A percentile compares a stretch with the other conserved stretches of the same genome.
phyloP scores from a whole-genome alignment of 148 eudicot genomes.

The Vaccinium darrowii region DNA sequence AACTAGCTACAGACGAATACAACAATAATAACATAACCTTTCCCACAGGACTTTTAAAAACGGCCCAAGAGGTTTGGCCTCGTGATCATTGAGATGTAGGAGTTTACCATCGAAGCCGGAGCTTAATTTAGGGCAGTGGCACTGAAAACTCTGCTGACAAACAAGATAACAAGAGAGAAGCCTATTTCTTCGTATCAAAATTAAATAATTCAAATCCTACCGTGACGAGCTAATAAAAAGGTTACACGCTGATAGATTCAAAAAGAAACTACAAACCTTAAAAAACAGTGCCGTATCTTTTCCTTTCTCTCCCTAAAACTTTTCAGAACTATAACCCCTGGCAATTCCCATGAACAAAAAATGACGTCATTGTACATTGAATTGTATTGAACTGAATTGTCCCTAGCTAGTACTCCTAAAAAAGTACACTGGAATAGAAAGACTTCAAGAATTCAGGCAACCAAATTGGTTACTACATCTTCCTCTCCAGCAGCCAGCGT shows the following conservation, averaged over 20 bases:
- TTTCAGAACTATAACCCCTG: neutral
- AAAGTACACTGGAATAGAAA: neutral
- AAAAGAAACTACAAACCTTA: neutral
- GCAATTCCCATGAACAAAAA: neutral
- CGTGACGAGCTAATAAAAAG: neutral
- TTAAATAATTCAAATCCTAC: too few species aligned
- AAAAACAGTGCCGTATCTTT: neutral
- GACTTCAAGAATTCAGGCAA: constrained; percentile 19
- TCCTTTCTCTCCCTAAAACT: neutral
- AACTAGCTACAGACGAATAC: too few species aligned
- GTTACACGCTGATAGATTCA: neutral
- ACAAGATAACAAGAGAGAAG: too few species aligned
- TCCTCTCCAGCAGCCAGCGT: constrained; percentile 48
- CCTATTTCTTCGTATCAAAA: neutral
- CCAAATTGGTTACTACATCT: constrained; percentile 43
- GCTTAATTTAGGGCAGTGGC: too few species aligned
- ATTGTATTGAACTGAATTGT: neutral
- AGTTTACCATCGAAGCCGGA: too few species aligned
- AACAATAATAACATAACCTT: too few species aligned
- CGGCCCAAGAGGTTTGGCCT: too few species aligned
- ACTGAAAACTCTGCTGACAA: too few species aligned
- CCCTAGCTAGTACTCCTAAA: neutral
- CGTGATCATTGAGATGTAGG: too few species aligned
- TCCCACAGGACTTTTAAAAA: too few species aligned
- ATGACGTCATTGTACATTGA: neutral